Evolutionary conservation across 148 eudicot genomes (phyloP), one percentile per base, ranked within the genome.

Genomic region (Camellia lanceoleosa): DNA sequence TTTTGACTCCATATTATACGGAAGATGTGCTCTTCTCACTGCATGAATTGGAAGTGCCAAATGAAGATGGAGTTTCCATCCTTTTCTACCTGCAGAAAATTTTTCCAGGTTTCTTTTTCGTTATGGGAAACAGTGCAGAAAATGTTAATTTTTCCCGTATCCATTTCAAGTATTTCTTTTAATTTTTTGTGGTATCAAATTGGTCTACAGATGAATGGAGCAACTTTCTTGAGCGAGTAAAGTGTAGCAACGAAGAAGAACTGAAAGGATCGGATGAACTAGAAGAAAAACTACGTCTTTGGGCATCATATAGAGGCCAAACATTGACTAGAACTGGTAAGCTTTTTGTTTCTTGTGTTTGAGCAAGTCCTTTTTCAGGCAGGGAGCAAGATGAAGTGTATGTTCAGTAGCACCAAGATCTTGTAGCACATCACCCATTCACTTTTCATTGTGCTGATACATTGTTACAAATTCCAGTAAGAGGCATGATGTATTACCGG

Each of bases 401-500:
- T 11, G 13, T 8, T 55, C 7, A 49, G 52, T 49, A 49, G 13
- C 58, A 55, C 52, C 19, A 19, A n/a, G 23, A 68, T 38, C 42
- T 69, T 71, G 44, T 55, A 15, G 23, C 6, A 30, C 52, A 12
- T 65, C 23, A 16, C 9, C 13, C 38, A 14, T 66, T 52, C 72
- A 64, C 61, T 78, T 63, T 58, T 38, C 64, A 19, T 75, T 63
- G 15, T 43, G 71, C 75, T 78, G 68, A 83, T 68, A 44, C 80
- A 60, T 77, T 79, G 14, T 30, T 68, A n/a, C 30, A 47, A 76
- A 73, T 89, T 70, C 78, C 93, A 96, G 99, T 96, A 74, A 86
- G 99, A 78, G 99, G 99, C 60, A 96, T 96, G 99, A 96, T 96
- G 99, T 96, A 96, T 74, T 96, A 96, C 81, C 93, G 99, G 49